Base-by-base conservation (phyloP, 352 stramenopile species). In the Phytopythium chamaehyphon region DNA sequence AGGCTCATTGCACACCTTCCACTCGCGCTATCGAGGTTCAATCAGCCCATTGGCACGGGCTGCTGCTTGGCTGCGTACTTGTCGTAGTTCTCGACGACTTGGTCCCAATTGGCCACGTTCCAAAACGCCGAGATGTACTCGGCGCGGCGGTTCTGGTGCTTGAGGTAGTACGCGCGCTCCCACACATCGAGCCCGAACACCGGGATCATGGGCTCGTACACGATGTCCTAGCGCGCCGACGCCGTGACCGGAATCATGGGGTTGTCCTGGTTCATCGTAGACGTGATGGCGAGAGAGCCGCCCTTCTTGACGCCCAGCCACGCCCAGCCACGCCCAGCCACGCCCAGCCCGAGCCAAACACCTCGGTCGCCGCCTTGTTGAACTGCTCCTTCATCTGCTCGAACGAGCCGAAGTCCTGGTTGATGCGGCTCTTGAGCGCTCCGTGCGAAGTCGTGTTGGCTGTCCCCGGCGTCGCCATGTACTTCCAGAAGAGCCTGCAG, bases 71-170 rank as follows among this genome's bases (percentile, higher is more conserved):
- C 88, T 47, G 86, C 86, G 64, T 91, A 95, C 16, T 93, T 60
- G 73, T 93, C 84, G 65, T 96, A 96, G 77, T 94, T 92, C 64
- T 94, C 74, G n/a, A 86, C 85, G 38, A 95, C 89, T 74, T 90
- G 86, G 69, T 95, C 83, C 86, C 86, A 97, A 83, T 97, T 96
- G 63, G 88, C 93, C 57, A 99, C 92, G 79, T 98, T 98, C 96
- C 96, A 99, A 76, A 97, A 98, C 59, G 95, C 97, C 45, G 83
- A 87, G 61, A 99, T 97, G 88, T 98, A 98, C 71, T 98, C 90
- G 16, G 93, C 86, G 55, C 93, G 83, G 48, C 90, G 85, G 78
- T 98, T 98, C 68, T 98, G 91, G 85, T 98, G 98, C 77, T 98
- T 97, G 55, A 98, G 80, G 83, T 98, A 98, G 72, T 98, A 98